Percentiles rank a stretch among this genome's conserved stretches.
Conservation (phyloP, 1,139 yeast genomes). For the Meyerozyma carpophila region DNA sequence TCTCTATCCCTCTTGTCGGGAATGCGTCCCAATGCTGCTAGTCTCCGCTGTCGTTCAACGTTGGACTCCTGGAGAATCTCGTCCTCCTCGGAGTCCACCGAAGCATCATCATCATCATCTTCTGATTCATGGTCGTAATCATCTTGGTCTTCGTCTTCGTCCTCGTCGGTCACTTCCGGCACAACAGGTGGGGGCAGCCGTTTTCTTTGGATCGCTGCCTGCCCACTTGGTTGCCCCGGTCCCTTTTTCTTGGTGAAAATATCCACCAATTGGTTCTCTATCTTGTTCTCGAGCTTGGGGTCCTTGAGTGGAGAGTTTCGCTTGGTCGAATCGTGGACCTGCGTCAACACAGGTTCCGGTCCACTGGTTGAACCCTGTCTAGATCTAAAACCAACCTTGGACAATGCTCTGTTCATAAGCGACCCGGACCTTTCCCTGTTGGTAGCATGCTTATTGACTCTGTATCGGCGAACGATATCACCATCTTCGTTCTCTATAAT, state of each 20-base stretch:
- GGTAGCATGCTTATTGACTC: constrained; percentile 37
- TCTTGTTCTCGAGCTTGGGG: constrained; percentile 15
- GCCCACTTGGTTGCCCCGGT: constrained; percentile 4
- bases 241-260: constrained; percentile 12
- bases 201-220: not conserved
- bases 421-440: constrained; percentile 26
- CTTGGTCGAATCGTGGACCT: constrained; percentile 2
- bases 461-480: constrained; percentile 79
- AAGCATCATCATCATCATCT: constrained; percentile 2
- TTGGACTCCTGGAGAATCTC: constrained; percentile 50
- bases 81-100: constrained; percentile 13
- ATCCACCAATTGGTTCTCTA: constrained; percentile 24
- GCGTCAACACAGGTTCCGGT: constrained; percentile 2
- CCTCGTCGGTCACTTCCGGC: constrained; percentile 11
- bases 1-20: constrained; percentile 39
- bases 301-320: constrained; percentile 13
- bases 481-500: constrained; percentile 90
- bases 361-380: constrained; percentile 9
- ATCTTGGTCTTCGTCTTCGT: constrained; percentile 6
- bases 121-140: constrained; percentile 7
- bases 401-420: constrained; percentile 40
- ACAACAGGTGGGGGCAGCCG: constrained; percentile 2
- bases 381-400: constrained; percentile 45
- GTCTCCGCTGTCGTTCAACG: constrained; percentile 68
- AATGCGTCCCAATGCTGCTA: constrained; percentile 71